Evolutionary conservation across 306 rosid genomes (phyloP).

Genomic region (Pachyrhizus erosus): DNA sequence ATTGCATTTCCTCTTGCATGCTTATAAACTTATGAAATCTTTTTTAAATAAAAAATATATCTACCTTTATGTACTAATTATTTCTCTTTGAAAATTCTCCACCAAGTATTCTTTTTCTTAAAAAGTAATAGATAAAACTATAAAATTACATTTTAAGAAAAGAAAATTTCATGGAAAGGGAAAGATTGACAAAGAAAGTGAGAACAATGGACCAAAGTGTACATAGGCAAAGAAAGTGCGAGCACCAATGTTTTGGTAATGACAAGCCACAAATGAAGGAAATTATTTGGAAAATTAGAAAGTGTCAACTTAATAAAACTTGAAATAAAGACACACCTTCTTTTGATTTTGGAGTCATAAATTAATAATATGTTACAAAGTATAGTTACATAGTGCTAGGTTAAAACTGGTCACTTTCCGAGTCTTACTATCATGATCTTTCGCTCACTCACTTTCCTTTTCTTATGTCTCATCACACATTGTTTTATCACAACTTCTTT

Average conservation of each 20-base stretch:
- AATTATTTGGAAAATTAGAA: conserved; percentile 29
- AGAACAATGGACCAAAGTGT: conserved; percentile 33
- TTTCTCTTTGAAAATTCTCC: background rate
- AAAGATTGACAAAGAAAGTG: conserved; percentile 2
- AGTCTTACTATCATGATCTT: conserved; percentile 40
- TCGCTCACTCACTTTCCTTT: conserved; percentile 42
- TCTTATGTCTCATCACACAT: conserved; percentile 45
- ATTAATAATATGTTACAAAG: background rate
- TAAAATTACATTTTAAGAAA: background rate
- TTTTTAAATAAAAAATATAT: too few relatives aligned
- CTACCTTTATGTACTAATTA: background rate
- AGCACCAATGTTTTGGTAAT: conserved; percentile 43
- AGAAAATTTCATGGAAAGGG: conserved; percentile 4
- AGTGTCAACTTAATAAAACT: conserved; percentile 1
- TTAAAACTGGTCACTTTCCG: conserved; percentile 27
- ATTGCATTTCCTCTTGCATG: too few relatives aligned
- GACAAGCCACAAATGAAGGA: conserved; percentile 29
- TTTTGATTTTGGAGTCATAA: background rate
- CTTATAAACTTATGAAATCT: too few relatives aligned
- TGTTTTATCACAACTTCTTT: conserved; percentile 25
- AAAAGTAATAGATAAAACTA: background rate
- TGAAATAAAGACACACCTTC: background rate
- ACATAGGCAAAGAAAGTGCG: conserved; percentile 47
- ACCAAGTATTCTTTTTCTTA: background rate
- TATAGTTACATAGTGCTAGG: background rate